Conservation (phyloP, 208 protist genomes). For the Angomonas ambiguus region DNA sequence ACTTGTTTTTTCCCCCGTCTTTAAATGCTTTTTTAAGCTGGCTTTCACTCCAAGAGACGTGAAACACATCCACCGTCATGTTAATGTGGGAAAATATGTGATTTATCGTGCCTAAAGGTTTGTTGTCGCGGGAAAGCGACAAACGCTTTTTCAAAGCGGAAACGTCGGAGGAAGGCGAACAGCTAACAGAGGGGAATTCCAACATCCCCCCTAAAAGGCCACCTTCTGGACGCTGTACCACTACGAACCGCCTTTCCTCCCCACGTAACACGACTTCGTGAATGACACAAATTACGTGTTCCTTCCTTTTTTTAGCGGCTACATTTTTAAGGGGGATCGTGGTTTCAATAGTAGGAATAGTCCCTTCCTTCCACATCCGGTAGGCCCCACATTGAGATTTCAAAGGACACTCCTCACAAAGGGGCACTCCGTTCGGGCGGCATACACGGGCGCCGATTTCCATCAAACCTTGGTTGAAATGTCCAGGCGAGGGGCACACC, state of each 20-base stretch:
- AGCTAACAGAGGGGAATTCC: slow-evolving; percentile 58
- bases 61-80: slow-evolving; percentile 65
- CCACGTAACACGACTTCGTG: slow-evolving; percentile 34
- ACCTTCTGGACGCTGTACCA: slow-evolving; percentile 44
- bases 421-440: slow-evolving; percentile 54
- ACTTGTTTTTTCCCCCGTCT: background rate
- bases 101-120: slow-evolving; percentile 29
- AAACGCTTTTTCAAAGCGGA: background rate
- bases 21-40: background rate
- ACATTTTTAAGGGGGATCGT: slow-evolving; percentile 65
- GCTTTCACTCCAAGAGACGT: slow-evolving; percentile 29
- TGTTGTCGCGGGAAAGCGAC: background rate
- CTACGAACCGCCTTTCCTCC: slow-evolving; percentile 35
- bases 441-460: slow-evolving; percentile 90
- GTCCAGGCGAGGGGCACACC: slow-evolving; percentile 37
- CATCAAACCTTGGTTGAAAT: slow-evolving; percentile 92
- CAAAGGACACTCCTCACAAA: slow-evolving; percentile 75
- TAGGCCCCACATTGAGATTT: slow-evolving; percentile 45
- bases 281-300: slow-evolving; percentile 66
- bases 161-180: background rate
- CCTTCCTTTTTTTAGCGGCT: slow-evolving; percentile 33
- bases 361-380: slow-evolving; percentile 23
- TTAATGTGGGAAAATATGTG: slow-evolving; percentile 87
- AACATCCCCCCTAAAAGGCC: slow-evolving; percentile 84
- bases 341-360: slow-evolving; percentile 67